phyloP scores from a whole-genome alignment of 371 early-diverging fungal genomes.

The Nematocida homosporus region DNA sequence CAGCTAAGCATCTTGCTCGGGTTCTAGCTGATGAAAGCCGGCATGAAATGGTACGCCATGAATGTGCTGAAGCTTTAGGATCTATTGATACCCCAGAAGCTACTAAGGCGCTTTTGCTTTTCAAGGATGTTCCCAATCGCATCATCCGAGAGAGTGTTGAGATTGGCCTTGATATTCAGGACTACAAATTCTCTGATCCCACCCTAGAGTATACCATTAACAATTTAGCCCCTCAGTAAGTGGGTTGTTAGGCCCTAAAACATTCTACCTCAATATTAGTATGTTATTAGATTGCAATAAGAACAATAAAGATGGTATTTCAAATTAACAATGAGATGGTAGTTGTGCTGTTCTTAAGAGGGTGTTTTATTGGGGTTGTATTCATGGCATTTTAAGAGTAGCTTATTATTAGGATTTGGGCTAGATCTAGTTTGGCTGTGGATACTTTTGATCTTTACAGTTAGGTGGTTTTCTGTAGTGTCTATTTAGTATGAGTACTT shows the following conservation, averaged over 20 bases:
- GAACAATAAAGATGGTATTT: not conserved
- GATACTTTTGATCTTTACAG: too few species aligned
- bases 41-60: conserved; percentile 92
- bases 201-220: conserved; percentile 40
- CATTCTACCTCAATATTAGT: not conserved
- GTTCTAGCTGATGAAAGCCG: conserved; percentile 73
- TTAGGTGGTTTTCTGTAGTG: too few species aligned
- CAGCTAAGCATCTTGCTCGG: conserved; percentile 77
- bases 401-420: too few species aligned
- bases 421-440: too few species aligned
- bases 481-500: too few species aligned
- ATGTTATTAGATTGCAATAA: not conserved
- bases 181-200: conserved; percentile 71
- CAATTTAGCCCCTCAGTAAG: not conserved
- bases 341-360: too few species aligned
- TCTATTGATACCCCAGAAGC: conserved; percentile 87
- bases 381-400: too few species aligned
- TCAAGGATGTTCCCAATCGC: conserved; percentile 73
- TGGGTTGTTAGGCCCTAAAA: not conserved
- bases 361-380: too few species aligned
- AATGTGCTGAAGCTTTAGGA: conserved; percentile 98
- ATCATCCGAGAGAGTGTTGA: conserved; percentile 89
- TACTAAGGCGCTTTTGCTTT: conserved; percentile 73
- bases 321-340: too few species aligned
- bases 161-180: conserved; percentile 92